phyloP scores from a whole-genome alignment of 2,329 filamentous ascomycete species.

The Fusarium dimerum region DNA sequence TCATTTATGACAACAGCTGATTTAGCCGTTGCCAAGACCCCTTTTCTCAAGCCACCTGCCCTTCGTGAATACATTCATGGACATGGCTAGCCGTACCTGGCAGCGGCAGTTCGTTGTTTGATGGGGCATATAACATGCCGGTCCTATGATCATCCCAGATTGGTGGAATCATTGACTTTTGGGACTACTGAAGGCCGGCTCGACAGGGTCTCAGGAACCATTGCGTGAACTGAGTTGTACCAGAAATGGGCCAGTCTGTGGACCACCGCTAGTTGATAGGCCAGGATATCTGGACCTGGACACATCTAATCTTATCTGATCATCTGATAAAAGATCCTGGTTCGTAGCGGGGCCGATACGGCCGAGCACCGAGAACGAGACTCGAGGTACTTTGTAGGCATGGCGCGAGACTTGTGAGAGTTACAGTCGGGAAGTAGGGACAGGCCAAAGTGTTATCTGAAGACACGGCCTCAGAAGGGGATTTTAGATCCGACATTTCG shows the following conservation, averaged over 20 bases:
- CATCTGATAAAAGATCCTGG: neutral
- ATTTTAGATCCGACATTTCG: no score
- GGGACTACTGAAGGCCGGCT: neutral
- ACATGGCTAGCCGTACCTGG: neutral
- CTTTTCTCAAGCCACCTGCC: neutral
- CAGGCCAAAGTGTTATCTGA: no score
- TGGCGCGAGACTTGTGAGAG: no score
- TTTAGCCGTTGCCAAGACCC: neutral
- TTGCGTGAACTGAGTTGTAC: neutral
- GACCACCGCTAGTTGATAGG: neutral
- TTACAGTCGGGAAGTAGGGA: no score
- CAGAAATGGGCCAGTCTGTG: neutral
- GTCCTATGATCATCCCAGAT: neutral
- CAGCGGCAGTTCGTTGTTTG: neutral
- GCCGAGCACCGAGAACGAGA: no score
- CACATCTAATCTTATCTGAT: slow-evolving; percentile 1
- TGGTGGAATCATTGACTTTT: neutral
- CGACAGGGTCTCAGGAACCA: neutral
- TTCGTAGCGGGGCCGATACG: no score
- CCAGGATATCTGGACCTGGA: neutral
- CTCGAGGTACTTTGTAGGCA: no score
- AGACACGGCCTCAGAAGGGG: no score
- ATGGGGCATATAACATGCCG: neutral
- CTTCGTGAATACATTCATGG: neutral
- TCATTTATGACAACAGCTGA: neutral